Evolutionary conservation across 495 filamentous ascomycete genomes (phyloP).

Genomic region (Podospora pseudocomata): DNA sequence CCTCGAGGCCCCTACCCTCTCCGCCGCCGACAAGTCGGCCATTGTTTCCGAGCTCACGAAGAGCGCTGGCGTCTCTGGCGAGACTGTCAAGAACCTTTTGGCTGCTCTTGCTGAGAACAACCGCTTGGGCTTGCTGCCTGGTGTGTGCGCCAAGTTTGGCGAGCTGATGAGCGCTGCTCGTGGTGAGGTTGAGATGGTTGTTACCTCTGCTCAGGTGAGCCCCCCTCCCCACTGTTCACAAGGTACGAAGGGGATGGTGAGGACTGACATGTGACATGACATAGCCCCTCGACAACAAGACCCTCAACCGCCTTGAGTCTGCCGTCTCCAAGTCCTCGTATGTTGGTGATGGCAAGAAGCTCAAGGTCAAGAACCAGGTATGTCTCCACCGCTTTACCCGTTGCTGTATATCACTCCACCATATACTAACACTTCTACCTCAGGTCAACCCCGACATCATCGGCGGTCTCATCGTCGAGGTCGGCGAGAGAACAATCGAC

Average conservation of each 20-base stretch:
- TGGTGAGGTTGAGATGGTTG: slow-evolving; percentile 87
- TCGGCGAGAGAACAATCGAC: slow-evolving; percentile 97
- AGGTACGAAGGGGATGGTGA: neutral
- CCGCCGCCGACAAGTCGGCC: slow-evolving; percentile 68
- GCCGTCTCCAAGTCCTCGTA: slow-evolving; percentile 86
- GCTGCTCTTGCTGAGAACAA: slow-evolving; percentile 90
- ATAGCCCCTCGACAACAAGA: slow-evolving; percentile 84
- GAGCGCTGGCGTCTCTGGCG: slow-evolving; percentile 63
- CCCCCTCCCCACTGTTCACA: neutral
- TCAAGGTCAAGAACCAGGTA: slow-evolving; percentile 92
- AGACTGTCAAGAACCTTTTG: slow-evolving; percentile 92
- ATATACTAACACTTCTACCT: slow-evolving; percentile 5
- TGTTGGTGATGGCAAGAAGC: slow-evolving; percentile 89
- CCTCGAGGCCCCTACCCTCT: slow-evolving; percentile 76
- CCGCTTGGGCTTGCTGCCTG: slow-evolving; percentile 74
- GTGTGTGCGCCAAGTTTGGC: slow-evolving; percentile 81
- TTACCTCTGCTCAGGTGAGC: slow-evolving; percentile 85
- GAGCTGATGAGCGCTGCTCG: slow-evolving; percentile 81
- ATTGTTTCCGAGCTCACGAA: slow-evolving; percentile 83
- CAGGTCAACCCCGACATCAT: slow-evolving; percentile 90
- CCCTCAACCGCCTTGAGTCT: slow-evolving; percentile 74
- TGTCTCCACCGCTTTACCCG: slow-evolving; percentile 18
- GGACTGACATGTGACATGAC: neutral
- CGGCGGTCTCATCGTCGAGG: slow-evolving; percentile 91
- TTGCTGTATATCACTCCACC: neutral